Conservation (phyloP, 495 filamentous ascomycete genomes). For the Lasiosphaeriaceae sp. region DNA sequence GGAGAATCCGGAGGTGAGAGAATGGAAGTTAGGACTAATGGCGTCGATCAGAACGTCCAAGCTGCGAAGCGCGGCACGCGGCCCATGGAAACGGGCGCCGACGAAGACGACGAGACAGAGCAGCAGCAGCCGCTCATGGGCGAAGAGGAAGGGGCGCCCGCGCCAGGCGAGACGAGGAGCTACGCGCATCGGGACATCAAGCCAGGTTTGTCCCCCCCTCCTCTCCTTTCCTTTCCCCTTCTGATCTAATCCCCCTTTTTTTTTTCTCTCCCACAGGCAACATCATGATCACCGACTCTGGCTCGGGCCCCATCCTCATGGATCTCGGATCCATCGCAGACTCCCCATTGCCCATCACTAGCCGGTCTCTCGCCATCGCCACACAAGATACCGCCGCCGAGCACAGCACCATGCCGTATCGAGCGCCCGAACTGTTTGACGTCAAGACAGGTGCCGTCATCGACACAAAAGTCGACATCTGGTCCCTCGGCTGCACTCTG, state of each 20-base stretch:
- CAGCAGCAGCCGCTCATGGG: constrained; percentile 82
- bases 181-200: constrained; percentile 98
- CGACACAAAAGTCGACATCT: constrained; percentile 97
- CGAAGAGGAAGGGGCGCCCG: constrained; percentile 62
- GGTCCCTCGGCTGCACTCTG: constrained; percentile 92
- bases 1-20: constrained; percentile 36
- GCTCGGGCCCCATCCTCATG: constrained; percentile 91
- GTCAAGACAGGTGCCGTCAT: constrained; percentile 90
- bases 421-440: constrained; percentile 95
- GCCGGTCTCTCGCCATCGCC: constrained; percentile 81
- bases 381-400: constrained; percentile 93
- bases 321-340: constrained; percentile 90
- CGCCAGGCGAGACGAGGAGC: constrained; percentile 67
- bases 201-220: constrained; percentile 58
- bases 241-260: constrained; percentile 2
- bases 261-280: constrained; percentile 57
- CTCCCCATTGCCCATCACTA: constrained; percentile 88
- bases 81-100: constrained; percentile 42
- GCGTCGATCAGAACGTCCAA: constrained; percentile 43
- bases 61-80: constrained; percentile 51
- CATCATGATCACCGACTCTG: constrained; percentile 92
- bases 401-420: constrained; percentile 97
- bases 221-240: neutral
- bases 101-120: constrained; percentile 63
- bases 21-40: constrained; percentile 41